Evolutionary conservation across 495 filamentous ascomycete species (phyloP).

Genomic region (Hyaloscypha variabilis): DNA sequence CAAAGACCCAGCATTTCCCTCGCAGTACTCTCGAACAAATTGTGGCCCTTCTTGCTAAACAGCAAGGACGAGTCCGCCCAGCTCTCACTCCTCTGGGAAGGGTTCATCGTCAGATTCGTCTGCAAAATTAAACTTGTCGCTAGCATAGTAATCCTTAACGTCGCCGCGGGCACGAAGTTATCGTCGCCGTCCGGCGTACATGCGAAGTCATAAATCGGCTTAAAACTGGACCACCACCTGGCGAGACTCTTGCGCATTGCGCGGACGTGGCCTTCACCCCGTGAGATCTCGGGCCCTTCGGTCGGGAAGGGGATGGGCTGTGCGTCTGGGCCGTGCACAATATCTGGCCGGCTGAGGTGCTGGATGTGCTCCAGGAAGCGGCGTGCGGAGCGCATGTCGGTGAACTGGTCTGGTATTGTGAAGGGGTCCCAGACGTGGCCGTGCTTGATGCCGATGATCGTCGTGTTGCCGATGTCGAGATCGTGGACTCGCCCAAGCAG

Average conservation of each 20-base stretch:
- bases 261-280: neutral
- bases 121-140: neutral
- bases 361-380: slow-evolving; percentile 4
- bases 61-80: neutral
- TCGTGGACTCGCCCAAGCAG: neutral
- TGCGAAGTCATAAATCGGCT: neutral
- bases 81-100: neutral
- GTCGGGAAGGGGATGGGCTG: neutral
- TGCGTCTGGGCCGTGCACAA: neutral
- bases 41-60: neutral
- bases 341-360: neutral
- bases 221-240: slow-evolving; percentile 3
- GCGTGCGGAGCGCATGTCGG: neutral
- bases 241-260: neutral
- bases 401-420: neutral
- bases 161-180: neutral
- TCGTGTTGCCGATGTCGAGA: neutral
- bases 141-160: neutral
- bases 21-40: neutral
- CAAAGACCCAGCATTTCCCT: slow-evolving; percentile 4
- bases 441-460: neutral
- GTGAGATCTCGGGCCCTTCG: neutral
- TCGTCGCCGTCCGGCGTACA: neutral
- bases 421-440: neutral
- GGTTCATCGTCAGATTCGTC: neutral